Base-by-base conservation (phyloP, 257 asterid genomes). In the Scutellaria baicalensis region DNA sequence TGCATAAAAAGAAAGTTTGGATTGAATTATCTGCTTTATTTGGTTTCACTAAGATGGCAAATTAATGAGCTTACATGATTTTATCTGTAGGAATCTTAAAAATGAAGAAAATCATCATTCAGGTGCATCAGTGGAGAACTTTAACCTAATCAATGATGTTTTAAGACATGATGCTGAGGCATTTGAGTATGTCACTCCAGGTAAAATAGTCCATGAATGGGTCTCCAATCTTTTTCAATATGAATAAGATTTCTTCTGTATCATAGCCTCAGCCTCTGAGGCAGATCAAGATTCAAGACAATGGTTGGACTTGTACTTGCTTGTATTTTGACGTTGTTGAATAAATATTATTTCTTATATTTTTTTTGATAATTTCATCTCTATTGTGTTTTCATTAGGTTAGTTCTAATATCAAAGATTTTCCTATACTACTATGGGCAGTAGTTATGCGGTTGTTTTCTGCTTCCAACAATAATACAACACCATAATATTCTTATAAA, bases 51-150 rank as follows among this genome's bases (percentile, higher is more conserved):
- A 59, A 60, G 64, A 59, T 66, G 63, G 18, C 33, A 23, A 23
- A 42, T 64, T 50, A 16, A 66, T 74, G 78, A 69, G 69, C 72
- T 68, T 20, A 64, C 57, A 75, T 68, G 33, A 35, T 76, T 66
- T 65, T 66, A 43, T 69, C 20, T 64, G 71, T 83, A 94, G 99
- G 91, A 89, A 88, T 82, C 91, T 94, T 59, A 89, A 87, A 84
- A 84, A 75, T 79, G 92, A 85, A 76, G 90, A 75, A 73, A 72
- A 63, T 76, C 74, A 71, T 61, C 84, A 78, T 66, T 71, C 74
- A 9, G 59, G 69, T 54, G 88, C 82, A 35, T 75, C 78, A 33
- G 76, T 60, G 63, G 96, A 90, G 66, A 86, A 84, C 72, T 82
- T 76, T 48, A 83, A 74, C 70, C 85, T 83, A 66, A 78, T 75